Evolutionary conservation across 2,329 filamentous ascomycete species (phyloP).

Genomic region (Venturia carpophila): DNA sequence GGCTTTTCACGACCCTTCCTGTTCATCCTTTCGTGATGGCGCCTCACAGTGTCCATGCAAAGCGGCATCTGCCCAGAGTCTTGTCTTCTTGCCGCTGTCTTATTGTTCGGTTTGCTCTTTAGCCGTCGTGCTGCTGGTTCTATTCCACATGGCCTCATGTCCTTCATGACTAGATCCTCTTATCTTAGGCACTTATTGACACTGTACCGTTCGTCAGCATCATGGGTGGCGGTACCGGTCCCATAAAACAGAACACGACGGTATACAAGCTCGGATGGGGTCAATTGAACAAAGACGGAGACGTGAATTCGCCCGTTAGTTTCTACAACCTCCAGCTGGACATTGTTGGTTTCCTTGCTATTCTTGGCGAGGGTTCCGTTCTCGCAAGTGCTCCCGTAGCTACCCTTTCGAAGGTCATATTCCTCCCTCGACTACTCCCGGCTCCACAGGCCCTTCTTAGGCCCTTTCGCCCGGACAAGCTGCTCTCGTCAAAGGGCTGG

Average conservation of each 20-base stretch:
- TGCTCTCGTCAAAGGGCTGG: slow-evolving; percentile 34
- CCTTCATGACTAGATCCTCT: neutral
- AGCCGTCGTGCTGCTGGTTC: neutral
- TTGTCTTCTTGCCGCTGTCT: neutral
- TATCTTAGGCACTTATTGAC: neutral
- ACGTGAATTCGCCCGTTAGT: slow-evolving; percentile 17
- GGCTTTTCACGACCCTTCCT: neutral
- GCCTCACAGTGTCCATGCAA: neutral
- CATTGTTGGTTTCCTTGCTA: slow-evolving; percentile 49
- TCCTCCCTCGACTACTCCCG: slow-evolving; percentile 42
- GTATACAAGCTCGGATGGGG: slow-evolving; percentile 5
- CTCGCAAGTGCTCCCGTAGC: slow-evolving; percentile 44
- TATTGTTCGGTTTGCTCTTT: neutral
- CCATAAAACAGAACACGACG: neutral
- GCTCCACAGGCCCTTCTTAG: slow-evolving; percentile 44
- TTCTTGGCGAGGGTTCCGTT: slow-evolving; percentile 45
- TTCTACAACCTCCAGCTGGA: slow-evolving; percentile 41
- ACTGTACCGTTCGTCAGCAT: neutral
- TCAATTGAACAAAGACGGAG: neutral
- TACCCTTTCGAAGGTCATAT: slow-evolving; percentile 42
- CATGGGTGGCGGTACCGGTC: neutral
- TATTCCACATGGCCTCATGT: neutral
- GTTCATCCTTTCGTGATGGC: neutral
- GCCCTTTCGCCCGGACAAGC: slow-evolving; percentile 36
- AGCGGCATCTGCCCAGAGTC: neutral